These are phyloP conservation scores for Citrullus mucosospermus DNA, from an alignment of 306 rosid species.

Conservation along the genomic window DNA sequence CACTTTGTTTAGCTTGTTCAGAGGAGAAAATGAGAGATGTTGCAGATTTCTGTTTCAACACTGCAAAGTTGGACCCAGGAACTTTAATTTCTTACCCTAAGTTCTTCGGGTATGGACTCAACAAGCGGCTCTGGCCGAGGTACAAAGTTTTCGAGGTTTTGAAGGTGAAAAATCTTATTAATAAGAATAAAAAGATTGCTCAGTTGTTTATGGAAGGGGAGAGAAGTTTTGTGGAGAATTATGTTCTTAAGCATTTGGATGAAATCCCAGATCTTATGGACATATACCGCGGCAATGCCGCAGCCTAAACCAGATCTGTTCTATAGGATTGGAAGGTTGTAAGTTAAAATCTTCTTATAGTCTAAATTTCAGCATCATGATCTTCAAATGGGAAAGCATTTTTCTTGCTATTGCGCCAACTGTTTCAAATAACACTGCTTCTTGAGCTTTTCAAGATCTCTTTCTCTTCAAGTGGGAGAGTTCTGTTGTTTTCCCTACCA, in stretches of 20 bases:
- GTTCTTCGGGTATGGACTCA: not conserved
- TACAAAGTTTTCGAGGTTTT: slow-evolving; percentile 11
- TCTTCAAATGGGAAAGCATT: not conserved
- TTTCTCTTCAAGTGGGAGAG: not conserved
- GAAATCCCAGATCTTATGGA: slow-evolving; percentile 4
- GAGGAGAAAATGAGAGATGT: slow-evolving; percentile 8
- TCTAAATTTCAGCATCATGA: not conserved
- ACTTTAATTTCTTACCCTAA: not conserved
- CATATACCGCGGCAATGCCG: not conserved
- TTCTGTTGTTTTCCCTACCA: not conserved
- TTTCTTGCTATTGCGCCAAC: not conserved
- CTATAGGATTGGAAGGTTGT: not conserved
- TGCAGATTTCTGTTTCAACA: slow-evolving; percentile 10
- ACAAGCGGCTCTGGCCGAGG: slow-evolving; percentile 4
- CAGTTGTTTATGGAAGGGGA: not conserved
- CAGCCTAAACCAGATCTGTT: not conserved
- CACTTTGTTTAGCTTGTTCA: slow-evolving; percentile 5
- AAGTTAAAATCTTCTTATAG: not conserved
- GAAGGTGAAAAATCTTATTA: not conserved
- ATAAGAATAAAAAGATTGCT: not conserved
- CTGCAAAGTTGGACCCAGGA: slow-evolving; percentile 1
- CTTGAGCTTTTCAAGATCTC: not conserved
- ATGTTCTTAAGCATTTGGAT: slow-evolving; percentile 6
- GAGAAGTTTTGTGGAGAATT: not conserved
- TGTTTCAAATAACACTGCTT: not conserved